A percentile compares a stretch with the other conserved stretches of the same genome.
Evolutionary conservation across 805 yeast species (phyloP).

Genomic region (Metschnikowia picachoensis): DNA sequence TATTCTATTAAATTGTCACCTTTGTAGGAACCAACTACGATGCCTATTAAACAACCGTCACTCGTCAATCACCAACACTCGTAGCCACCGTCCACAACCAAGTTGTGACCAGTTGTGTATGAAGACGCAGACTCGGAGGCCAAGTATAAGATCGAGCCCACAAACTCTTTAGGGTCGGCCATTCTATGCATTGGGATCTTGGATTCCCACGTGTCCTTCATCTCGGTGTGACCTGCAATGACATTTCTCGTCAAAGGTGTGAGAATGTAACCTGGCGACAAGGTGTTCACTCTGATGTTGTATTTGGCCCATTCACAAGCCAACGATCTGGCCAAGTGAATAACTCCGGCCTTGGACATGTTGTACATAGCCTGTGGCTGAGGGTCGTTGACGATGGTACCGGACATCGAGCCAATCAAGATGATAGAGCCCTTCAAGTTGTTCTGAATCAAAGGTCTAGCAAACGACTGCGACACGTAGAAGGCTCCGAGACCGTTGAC

Average conservation of each 20-base stretch:
- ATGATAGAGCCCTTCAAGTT: constrained; percentile 58
- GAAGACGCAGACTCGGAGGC: constrained; percentile 67
- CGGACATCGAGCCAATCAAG: constrained; percentile 77
- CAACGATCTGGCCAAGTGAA: constrained; percentile 69
- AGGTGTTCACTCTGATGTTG: constrained; percentile 70
- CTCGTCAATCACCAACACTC: constrained; percentile 60
- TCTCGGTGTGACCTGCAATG: constrained; percentile 51
- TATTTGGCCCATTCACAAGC: constrained; percentile 82
- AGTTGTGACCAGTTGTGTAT: constrained; percentile 80
- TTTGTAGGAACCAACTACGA: neutral
- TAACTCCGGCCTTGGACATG: constrained; percentile 84
- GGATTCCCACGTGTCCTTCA: constrained; percentile 70
- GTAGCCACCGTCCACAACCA: constrained; percentile 85
- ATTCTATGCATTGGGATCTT: constrained; percentile 75
- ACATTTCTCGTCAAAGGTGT: constrained; percentile 77
- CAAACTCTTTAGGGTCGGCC: constrained; percentile 83
- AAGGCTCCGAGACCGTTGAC: constrained; percentile 74
- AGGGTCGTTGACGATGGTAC: constrained; percentile 72
- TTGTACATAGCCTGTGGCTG: constrained; percentile 79
- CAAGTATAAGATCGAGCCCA: constrained; percentile 71
- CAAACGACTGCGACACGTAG: constrained; percentile 70
- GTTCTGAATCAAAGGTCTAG: constrained; percentile 58
- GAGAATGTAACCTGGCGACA: constrained; percentile 77
- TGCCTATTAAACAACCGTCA: neutral
- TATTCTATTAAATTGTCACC: constrained; percentile 6